Evolutionary conservation across 2,329 filamentous ascomycete genomes (phyloP).

Genomic region (Neofusicoccum laricinum): DNA sequence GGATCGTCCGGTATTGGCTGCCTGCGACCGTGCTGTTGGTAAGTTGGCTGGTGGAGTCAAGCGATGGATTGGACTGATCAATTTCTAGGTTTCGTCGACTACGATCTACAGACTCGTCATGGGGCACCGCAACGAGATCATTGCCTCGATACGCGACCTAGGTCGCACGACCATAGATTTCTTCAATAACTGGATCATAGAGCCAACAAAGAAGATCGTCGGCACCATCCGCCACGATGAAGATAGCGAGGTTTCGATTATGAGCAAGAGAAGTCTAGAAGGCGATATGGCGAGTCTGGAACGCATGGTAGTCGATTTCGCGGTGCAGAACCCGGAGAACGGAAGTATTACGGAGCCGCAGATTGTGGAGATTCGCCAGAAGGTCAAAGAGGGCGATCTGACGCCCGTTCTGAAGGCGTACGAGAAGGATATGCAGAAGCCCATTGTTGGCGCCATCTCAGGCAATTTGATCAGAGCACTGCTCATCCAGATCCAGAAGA

Average conservation of each 20-base stretch:
- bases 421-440: constrained; percentile 79
- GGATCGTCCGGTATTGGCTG: constrained; percentile 83
- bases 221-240: constrained; percentile 91
- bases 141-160: constrained; percentile 75
- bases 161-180: constrained; percentile 82
- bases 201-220: constrained; percentile 78
- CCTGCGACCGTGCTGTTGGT: constrained; percentile 64
- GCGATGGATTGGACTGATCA: constrained; percentile 20
- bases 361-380: constrained; percentile 69
- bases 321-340: constrained; percentile 72
- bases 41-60: neutral
- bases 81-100: constrained; percentile 61
- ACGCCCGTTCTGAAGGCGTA: constrained; percentile 90
- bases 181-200: constrained; percentile 93
- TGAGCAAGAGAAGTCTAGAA: constrained; percentile 88
- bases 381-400: constrained; percentile 86
- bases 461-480: constrained; percentile 88
- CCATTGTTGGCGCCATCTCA: constrained; percentile 75
- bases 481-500: constrained; percentile 96
- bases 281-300: constrained; percentile 90
- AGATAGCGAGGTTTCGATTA: constrained; percentile 90
- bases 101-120: constrained; percentile 79
- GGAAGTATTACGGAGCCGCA: constrained; percentile 64
- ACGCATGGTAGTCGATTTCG: constrained; percentile 97
- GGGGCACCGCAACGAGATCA: constrained; percentile 71